Percentiles rank a stretch among this genome's conserved stretches.
Evolutionary conservation across 371 early-diverging fungal genomes (phyloP).

Genomic region (Rhizopus delemar): DNA sequence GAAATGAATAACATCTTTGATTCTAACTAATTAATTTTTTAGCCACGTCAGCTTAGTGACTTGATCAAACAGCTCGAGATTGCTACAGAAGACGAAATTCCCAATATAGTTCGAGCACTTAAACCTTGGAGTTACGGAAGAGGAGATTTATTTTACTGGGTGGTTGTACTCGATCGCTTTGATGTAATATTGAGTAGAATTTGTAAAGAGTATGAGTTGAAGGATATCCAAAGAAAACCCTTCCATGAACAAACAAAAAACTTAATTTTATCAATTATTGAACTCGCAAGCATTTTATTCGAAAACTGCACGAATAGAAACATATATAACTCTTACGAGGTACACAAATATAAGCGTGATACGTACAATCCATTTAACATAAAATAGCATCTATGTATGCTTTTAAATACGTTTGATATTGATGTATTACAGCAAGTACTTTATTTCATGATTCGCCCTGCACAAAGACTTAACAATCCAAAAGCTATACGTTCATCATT

Average conservation of each 20-base stretch:
- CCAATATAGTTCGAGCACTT: conserved; percentile 48
- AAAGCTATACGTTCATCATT: conserved; percentile 68
- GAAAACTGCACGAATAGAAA: conserved; percentile 95
- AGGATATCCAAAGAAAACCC: conserved; percentile 58
- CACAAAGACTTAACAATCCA: conserved; percentile 78
- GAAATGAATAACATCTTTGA: background rate
- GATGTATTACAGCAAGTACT: conserved; percentile 75
- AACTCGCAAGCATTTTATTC: conserved; percentile 78
- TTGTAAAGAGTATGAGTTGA: conserved; percentile 65
- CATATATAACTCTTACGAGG: conserved; percentile 92
- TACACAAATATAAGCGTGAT: conserved; percentile 30
- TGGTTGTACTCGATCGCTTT: conserved; percentile 88
- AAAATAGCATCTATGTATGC: conserved; percentile 11
- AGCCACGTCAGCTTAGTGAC: conserved; percentile 61
- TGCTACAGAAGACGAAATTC: conserved; percentile 60
- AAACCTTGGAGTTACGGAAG: conserved; percentile 79
- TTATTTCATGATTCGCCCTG: conserved; percentile 76
- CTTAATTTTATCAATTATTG: conserved; percentile 72
- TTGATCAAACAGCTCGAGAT: conserved; percentile 59
- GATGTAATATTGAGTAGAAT: conserved; percentile 76
- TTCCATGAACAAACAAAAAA: conserved; percentile 57
- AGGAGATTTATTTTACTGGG: conserved; percentile 95
- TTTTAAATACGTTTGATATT: conserved; percentile 73
- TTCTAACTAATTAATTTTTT: conserved; percentile 7
- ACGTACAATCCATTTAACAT: background rate